Base-by-base conservation (phyloP, 202 grass and related monocot genomes). In the Elaeis oleifera region DNA sequence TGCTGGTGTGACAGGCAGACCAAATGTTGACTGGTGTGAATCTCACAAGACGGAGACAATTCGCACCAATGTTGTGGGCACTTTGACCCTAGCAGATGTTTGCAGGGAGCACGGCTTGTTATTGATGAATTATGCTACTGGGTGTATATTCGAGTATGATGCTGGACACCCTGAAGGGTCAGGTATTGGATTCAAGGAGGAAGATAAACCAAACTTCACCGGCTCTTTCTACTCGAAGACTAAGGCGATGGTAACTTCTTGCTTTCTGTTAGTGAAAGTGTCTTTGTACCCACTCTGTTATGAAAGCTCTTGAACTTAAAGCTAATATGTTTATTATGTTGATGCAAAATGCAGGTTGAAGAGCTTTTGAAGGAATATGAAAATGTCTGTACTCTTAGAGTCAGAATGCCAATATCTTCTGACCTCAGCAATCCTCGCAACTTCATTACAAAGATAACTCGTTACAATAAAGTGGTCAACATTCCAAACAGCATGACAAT, bases 171-270 rank as follows among this genome's bases (percentile, higher is more conserved):
- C 54, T 23, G 31, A 70, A 49, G 53, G 67, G 4, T 70, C 54
- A 8, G 67, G 67, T 11, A 58, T 58, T 56, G 67, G 66, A 6
- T 70, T 59, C 53, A 70, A 70, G 54, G 67, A 70, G 16, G 32
- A 70, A 26, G 67, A 70, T 11, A 58, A 18, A 49, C 54, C 54
- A 23, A 69, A 69, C 5, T 69, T 69, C 49, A 26, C 29, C 11
- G 53, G 66, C 22, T 69, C 66, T 16, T 69, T 69, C 66, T 69
- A 69, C 15, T 56, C 66, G 1, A 69, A 69, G 66, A 69, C 66
- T 29, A 69, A 69, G 36, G 66, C 66, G 23, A 57, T 56, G 66
- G 66, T 69, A 69, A 39, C 1, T 26, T 65, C 44, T 23, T 13
- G 7, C 16, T 15, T 27, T 6, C 2, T 27, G 20, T 53, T 2